Percentiles rank a stretch among this genome's conserved stretches.
Evolutionary conservation across 2,329 filamentous ascomycete species (phyloP).

Genomic region (Orbilia oligospora): DNA sequence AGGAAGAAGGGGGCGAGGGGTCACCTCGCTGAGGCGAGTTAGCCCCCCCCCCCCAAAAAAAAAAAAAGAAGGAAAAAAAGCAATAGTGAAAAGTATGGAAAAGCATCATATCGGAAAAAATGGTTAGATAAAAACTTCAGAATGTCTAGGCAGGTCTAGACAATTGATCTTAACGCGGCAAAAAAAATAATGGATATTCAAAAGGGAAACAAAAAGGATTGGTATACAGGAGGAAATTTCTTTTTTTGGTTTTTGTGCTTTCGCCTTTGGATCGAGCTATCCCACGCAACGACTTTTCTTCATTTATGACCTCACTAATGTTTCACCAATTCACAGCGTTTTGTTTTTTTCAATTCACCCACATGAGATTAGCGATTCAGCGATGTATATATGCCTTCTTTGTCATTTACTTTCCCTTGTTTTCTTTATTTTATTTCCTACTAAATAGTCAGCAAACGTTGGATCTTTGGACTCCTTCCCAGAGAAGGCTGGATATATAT

Average conservation of each 20-base stretch:
- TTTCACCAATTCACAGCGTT: background rate
- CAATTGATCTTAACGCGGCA: too few relatives aligned
- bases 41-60: too few relatives aligned
- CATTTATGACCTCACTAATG: constrained; percentile 1
- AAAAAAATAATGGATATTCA: too few relatives aligned
- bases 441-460: too few relatives aligned
- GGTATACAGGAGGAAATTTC: constrained; percentile 13
- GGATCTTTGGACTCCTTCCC: too few relatives aligned
- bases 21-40: constrained; percentile 15
- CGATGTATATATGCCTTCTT: constrained; percentile 9
- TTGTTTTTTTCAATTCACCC: background rate
- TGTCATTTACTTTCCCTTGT: background rate
- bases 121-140: background rate
- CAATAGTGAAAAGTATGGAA: too few relatives aligned
- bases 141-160: background rate
- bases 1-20: constrained; percentile 40
- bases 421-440: too few relatives aligned
- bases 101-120: background rate
- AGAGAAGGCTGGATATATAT: too few relatives aligned
- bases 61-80: background rate
- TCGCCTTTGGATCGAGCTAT: constrained; percentile 1
- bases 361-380: background rate
- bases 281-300: background rate
- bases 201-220: background rate
- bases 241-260: background rate